Percentiles rank a stretch among this genome's conserved stretches.
phyloP scores from a whole-genome alignment of 2,329 filamentous ascomycete genomes.

The Pseudopyricularia cyperi region DNA sequence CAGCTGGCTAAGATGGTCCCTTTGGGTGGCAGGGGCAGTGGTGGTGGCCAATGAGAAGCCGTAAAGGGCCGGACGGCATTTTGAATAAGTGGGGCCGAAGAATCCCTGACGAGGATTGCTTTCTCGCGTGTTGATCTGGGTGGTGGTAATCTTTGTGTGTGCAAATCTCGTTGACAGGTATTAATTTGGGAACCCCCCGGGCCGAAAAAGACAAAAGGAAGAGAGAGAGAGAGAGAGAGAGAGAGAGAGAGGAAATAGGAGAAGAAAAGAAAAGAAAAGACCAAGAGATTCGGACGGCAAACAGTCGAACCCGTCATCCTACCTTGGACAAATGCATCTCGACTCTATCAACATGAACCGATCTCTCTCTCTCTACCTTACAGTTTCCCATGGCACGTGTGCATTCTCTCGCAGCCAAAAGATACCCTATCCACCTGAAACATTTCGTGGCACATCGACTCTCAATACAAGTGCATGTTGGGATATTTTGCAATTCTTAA shows the following conservation, averaged over 20 bases:
- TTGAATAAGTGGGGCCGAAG: constrained; percentile 1
- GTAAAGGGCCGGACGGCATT: neutral
- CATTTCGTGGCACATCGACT: neutral
- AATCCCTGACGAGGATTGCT: constrained; percentile 1
- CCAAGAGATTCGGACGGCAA: neutral
- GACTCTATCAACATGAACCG: too few species aligned
- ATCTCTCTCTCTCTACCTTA: too few species aligned
- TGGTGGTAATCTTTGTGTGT: neutral
- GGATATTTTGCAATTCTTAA: neutral
- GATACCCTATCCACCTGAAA: neutral
- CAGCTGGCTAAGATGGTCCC: constrained; percentile 1
- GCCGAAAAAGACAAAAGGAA: neutral
- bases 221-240: neutral
- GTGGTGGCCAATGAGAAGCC: neutral
- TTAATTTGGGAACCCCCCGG: neutral
- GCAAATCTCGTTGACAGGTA: neutral
- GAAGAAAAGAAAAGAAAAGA: neutral
- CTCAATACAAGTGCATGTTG: neutral
- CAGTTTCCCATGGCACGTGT: neutral
- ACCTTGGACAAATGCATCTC: too few species aligned
- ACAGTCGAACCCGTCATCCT: neutral
- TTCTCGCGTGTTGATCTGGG: neutral
- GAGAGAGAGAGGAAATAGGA: neutral
- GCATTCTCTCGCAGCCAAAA: neutral
- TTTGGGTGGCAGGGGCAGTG: neutral